Evolutionary conservation across 345 rosid genomes (phyloP).

Genomic region (Nasturtium officinale): DNA sequence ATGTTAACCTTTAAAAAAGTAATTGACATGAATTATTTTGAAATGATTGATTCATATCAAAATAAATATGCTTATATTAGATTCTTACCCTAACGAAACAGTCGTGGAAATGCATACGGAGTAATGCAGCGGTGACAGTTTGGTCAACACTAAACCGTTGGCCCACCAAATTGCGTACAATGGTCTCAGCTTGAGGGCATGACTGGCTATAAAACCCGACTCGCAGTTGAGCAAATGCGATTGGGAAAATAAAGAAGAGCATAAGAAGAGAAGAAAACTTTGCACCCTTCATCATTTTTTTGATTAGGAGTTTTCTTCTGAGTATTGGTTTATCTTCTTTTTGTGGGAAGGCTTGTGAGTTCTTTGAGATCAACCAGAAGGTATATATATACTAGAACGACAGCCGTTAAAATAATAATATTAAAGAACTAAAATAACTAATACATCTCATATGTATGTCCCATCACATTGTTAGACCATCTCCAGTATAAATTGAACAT

Average conservation of each 20-base stretch:
- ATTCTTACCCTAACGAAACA: conserved; percentile 67
- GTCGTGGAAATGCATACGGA: conserved; percentile 89
- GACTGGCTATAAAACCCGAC: conserved; percentile 58
- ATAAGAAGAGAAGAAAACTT: conserved; percentile 39
- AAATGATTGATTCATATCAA: not conserved
- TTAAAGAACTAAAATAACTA: not conserved
- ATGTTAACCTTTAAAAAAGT: too few relatives aligned
- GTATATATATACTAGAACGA: conserved; percentile 31
- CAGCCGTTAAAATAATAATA: conserved; percentile 10
- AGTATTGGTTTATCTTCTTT: conserved; percentile 9
- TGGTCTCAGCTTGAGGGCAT: conserved; percentile 72
- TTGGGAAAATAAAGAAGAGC: conserved; percentile 40
- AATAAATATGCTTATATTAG: not conserved
- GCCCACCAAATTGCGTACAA: conserved; percentile 47
- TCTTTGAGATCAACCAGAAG: conserved; percentile 5
- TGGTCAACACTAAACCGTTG: conserved; percentile 46
- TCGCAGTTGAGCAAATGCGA: conserved; percentile 50
- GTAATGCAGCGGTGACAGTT: conserved; percentile 66
- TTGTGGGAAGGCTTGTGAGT: conserved; percentile 20
- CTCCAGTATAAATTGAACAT: too few relatives aligned
- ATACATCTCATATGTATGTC: not conserved
- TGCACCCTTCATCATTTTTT: conserved; percentile 18
- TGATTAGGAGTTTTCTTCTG: not conserved
- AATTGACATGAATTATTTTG: too few relatives aligned
- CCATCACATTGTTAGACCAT: not conserved